A percentile compares a stretch with the other conserved stretches of the same genome.
Evolutionary conservation across 23 red algal species (phyloP).

Genomic region (Gracilaria caudata): DNA sequence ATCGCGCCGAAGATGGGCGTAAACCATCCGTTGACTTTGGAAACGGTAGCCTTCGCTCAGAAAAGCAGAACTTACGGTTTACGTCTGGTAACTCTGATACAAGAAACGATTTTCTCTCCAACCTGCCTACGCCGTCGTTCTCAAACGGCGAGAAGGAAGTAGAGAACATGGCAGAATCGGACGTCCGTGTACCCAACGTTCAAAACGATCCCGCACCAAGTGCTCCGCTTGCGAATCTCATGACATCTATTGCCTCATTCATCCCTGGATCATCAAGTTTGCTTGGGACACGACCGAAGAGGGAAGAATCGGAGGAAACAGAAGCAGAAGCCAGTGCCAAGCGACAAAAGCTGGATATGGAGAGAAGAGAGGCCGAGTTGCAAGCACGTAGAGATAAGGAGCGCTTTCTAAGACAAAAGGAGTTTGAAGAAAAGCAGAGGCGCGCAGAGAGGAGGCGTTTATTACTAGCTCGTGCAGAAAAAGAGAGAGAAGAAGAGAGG

Average conservation of each 20-base stretch:
- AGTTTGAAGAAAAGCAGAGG: constrained; percentile 48
- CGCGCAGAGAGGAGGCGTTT: constrained; percentile 31
- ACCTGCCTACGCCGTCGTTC: neutral
- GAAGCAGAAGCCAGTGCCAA: constrained; percentile 28
- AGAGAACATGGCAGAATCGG: neutral
- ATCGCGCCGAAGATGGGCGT: neutral
- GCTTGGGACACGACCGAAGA: neutral
- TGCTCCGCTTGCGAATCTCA: neutral
- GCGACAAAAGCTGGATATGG: constrained; percentile 45
- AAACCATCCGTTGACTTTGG: neutral
- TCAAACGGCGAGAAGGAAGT: neutral
- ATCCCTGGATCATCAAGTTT: constrained; percentile 2
- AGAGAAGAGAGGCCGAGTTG: constrained; percentile 58
- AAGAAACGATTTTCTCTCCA: neutral
- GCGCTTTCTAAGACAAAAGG: constrained; percentile 49
- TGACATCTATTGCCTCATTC: constrained; percentile 7
- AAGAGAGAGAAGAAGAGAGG: constrained; percentile 36
- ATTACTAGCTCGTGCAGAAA: constrained; percentile 30
- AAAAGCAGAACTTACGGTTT: neutral
- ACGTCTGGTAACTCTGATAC: neutral
- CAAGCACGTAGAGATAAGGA: constrained; percentile 31
- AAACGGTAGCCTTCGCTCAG: neutral
- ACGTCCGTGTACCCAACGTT: neutral
- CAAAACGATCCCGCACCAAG: neutral
- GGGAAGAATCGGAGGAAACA: constrained; percentile 9